These are phyloP conservation scores for Aspergillus viridinutans DNA, from an alignment of 2,329 filamentous ascomycete genomes.

Conservation along the genomic window DNA sequence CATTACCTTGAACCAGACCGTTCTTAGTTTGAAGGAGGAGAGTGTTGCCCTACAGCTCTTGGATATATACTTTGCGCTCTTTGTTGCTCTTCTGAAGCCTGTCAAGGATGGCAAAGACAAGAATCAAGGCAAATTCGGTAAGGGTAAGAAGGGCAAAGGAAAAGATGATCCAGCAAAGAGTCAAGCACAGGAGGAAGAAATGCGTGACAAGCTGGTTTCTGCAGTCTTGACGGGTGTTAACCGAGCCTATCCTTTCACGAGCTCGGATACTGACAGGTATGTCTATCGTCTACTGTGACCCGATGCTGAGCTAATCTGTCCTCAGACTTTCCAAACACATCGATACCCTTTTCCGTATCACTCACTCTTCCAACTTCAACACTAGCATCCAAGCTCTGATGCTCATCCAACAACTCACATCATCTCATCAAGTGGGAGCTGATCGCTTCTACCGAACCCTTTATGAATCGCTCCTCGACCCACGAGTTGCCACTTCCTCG, in stretches of 20 bases:
- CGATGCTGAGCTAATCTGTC: background rate
- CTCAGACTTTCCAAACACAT: constrained; percentile 76
- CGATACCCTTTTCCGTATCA: constrained; percentile 90
- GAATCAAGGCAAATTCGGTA: constrained; percentile 33
- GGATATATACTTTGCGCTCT: constrained; percentile 87
- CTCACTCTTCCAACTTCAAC: constrained; percentile 98
- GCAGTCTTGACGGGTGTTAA: constrained; percentile 92
- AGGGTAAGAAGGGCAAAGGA: constrained; percentile 42
- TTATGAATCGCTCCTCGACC: constrained; percentile 91
- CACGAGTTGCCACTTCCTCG: constrained; percentile 79
- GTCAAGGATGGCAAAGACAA: constrained; percentile 37
- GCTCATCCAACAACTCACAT: constrained; percentile 87
- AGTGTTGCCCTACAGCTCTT: constrained; percentile 74
- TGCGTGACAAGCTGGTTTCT: constrained; percentile 86
- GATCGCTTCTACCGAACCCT: constrained; percentile 94
- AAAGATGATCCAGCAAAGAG: constrained; percentile 39
- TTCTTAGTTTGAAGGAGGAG: constrained; percentile 79
- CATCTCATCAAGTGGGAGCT: constrained; percentile 71
- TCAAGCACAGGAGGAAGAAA: constrained; percentile 57
- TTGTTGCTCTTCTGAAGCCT: constrained; percentile 74
- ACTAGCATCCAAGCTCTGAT: constrained; percentile 94
- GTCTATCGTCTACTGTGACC: constrained; percentile 24
- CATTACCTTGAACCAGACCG: constrained; percentile 95
- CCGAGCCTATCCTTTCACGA: constrained; percentile 88
- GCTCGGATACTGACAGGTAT: constrained; percentile 70